These are phyloP conservation scores for Verruconis gallopava DNA, from an alignment of 2,329 filamentous ascomycete species.

Conservation along the genomic window DNA sequence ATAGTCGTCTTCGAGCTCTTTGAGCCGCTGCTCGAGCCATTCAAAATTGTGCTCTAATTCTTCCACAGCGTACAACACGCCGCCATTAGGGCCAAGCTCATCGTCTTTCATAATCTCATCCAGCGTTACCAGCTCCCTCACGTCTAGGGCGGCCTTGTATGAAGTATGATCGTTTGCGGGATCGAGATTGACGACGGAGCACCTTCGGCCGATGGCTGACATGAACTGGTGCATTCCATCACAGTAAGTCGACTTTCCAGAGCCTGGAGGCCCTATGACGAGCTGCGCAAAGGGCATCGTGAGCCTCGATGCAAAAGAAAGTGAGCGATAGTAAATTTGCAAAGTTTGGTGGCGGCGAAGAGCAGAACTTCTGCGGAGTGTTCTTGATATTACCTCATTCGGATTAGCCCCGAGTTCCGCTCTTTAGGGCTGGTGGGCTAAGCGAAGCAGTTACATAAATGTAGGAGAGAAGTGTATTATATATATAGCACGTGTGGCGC, in stretches of 20 bases:
- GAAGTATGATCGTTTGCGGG: conserved; percentile 88
- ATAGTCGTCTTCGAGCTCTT: conserved; percentile 76
- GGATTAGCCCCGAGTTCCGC: no score
- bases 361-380: no score
- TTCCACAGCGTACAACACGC: conserved; percentile 83
- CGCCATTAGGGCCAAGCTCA: conserved; percentile 78
- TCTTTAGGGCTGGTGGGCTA: no score
- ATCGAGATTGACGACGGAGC: conserved; percentile 90
- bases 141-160: conserved; percentile 82
- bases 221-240: conserved; percentile 99
- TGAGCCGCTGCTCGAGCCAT: conserved; percentile 74
- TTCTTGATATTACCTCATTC: no score
- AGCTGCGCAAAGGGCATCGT: conserved; percentile 57
- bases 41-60: conserved; percentile 90
- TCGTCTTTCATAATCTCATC: conserved; percentile 92
- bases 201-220: conserved; percentile 86
- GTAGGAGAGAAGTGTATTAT: no score
- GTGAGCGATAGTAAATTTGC: no score
- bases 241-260: conserved; percentile 95
- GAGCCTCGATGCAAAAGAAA: no score
- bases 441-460: no score
- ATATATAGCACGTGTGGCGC: no score
- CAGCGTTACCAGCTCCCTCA: conserved; percentile 74
- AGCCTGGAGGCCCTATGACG: conserved; percentile 84
- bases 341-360: no score